These are phyloP conservation scores for Clitoria ternatea DNA, from an alignment of 306 rosid genomes.

Conservation along the genomic window DNA sequence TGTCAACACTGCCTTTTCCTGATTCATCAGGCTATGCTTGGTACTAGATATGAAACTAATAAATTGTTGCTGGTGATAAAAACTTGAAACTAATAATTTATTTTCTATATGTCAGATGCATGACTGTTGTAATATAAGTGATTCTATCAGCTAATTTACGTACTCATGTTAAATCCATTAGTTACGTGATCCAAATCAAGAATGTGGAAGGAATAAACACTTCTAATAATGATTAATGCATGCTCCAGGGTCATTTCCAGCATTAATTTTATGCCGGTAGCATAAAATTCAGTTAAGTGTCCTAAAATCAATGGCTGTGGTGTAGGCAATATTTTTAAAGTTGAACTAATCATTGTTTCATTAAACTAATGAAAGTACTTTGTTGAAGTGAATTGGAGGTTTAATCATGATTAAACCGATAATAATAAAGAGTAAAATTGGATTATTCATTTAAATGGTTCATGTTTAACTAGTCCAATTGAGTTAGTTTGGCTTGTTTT, in stretches of 20 bases:
- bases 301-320: neutral
- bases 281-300: neutral
- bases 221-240: neutral
- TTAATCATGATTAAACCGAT: too few species aligned
- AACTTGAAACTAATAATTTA: too few species aligned
- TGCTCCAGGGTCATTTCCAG: neutral
- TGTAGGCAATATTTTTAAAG: too few species aligned
- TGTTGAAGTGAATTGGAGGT: too few species aligned
- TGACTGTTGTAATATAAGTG: neutral
- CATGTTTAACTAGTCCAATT: too few species aligned
- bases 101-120: neutral
- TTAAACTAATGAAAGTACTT: too few species aligned
- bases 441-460: too few species aligned
- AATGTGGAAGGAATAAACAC: neutral
- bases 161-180: neutral
- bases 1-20: neutral
- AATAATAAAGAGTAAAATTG: too few species aligned
- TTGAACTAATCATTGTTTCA: too few species aligned
- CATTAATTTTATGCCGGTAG: neutral
- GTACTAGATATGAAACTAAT: constrained; percentile 1
- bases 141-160: neutral
- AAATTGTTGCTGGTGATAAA: constrained; percentile 9
- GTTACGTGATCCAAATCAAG: neutral
- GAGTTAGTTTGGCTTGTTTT: too few species aligned
- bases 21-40: neutral